Evolutionary conservation across 1,284 basidiomycete species (phyloP), one percentile per base, ranked within the genome.

Genomic region (Phlebopus sp.): DNA sequence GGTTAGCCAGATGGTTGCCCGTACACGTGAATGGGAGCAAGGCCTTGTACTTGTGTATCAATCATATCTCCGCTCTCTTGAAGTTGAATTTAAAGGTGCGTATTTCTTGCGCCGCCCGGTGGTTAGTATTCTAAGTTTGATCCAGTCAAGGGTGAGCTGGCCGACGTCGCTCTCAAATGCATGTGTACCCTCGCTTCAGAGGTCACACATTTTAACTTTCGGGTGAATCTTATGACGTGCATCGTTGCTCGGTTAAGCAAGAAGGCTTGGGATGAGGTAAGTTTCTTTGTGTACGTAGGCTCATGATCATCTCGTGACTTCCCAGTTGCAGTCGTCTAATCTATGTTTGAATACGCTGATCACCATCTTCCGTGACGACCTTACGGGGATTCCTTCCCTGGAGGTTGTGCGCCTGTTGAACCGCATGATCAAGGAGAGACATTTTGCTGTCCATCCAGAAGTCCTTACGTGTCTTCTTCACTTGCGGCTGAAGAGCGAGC

Each of bases 181-280:
- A 86, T 99, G 77, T 95, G 92, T 67, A 87, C 87, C 3, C 77
- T 99, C 37, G 74, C 95, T 10, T 76, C 78, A 17, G 84, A 91
- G 55, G 83, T 86, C 52, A 90, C 92, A 9, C 95, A 99, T 69
- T 99, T 99, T 80, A 99, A 99, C 74, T 99, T 97, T 69, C 84
- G 91, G 42, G 78, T 83, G 56, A 98, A 99, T 70, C 80, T 99
- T 56, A 91, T 97, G 80, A 86, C 83, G 50, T 86, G 87, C 43
- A 75, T 99, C 41, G 84, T 99, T 15, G 83, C 88, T 43, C 81
- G 84, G 14, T 70, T 99, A 46, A 96, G 93, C 58, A 84, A 84
- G 57, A 86, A 82, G 66, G 82, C 86, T 31, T 97, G 94, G 92
- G 89, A 93, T 69, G 76, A 83, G 67, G 92, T 92, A 59, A 62